phyloP scores from a whole-genome alignment of 306 rosid species.

The Phaseolus lunatus region DNA sequence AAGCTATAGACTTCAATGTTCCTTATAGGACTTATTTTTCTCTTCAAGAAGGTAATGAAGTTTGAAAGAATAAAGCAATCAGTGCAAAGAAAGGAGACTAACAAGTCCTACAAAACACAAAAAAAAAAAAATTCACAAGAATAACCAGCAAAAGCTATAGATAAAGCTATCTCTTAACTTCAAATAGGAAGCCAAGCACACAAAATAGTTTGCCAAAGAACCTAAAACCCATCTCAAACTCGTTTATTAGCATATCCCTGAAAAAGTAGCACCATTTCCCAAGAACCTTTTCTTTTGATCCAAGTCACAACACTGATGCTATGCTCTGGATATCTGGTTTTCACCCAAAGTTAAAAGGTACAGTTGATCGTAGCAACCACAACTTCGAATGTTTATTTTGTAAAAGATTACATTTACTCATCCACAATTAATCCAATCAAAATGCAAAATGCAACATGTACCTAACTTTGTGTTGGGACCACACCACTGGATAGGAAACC shows the following conservation, averaged over 20 bases:
- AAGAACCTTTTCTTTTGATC: neutral
- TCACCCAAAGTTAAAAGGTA: slow-evolving; percentile 15
- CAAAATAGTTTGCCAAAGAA: neutral
- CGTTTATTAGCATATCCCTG: neutral
- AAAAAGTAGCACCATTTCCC: neutral
- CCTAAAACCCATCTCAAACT: slow-evolving; percentile 3
- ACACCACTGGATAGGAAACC: slow-evolving; percentile 25
- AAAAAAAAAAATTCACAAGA: neutral
- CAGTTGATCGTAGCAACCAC: neutral
- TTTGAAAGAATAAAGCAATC: neutral
- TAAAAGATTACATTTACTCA: neutral
- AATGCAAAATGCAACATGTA: slow-evolving; percentile 33
- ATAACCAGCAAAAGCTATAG: slow-evolving; percentile 11
- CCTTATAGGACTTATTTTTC: no score
- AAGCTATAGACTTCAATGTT: no score
- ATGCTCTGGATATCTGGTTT: neutral
- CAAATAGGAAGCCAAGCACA: neutral
- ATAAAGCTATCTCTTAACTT: neutral
- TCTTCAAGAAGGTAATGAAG: no score
- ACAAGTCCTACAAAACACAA: neutral
- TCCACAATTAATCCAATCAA: slow-evolving; percentile 11
- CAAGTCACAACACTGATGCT: neutral
- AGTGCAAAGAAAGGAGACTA: neutral
- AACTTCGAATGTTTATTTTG: slow-evolving; percentile 9
- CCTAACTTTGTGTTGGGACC: neutral